phyloP scores from a whole-genome alignment of 495 filamentous ascomycete species.

The Podospora bellae-mahoneyi region DNA sequence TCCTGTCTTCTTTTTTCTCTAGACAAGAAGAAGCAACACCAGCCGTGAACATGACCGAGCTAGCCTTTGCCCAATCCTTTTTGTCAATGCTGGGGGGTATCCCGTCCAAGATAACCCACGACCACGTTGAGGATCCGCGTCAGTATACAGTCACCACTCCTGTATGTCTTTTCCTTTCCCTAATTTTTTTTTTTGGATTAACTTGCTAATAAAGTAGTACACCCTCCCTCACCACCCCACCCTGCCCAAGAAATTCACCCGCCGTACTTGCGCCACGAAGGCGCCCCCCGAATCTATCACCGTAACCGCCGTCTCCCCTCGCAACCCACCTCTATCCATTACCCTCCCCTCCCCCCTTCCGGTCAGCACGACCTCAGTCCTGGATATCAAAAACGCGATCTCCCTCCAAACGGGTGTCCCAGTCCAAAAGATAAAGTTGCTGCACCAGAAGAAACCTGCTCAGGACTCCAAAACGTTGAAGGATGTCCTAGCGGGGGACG shows the following conservation, averaged over 20 bases:
- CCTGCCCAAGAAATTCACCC: background rate
- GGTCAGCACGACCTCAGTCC: constrained; percentile 59
- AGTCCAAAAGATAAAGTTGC: constrained; percentile 72
- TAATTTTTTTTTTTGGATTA: background rate
- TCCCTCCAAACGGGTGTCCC: constrained; percentile 47
- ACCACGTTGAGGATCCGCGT: constrained; percentile 82
- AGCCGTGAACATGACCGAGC: constrained; percentile 52
- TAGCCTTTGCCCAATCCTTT: constrained; percentile 78
- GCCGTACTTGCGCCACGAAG: background rate
- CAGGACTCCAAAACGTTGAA: constrained; percentile 62
- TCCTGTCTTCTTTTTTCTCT: background rate
- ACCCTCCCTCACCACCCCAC: background rate
- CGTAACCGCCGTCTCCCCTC: constrained; percentile 67
- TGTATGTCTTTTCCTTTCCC: constrained; percentile 48
- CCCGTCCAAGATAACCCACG: constrained; percentile 70
- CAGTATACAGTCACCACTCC: constrained; percentile 64
- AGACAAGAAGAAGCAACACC: background rate
- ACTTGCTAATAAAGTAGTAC: background rate
- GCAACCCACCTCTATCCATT: constrained; percentile 65
- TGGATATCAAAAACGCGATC: constrained; percentile 67
- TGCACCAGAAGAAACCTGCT: constrained; percentile 79
- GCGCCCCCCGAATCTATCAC: constrained; percentile 31
- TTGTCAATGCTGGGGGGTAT: constrained; percentile 72
- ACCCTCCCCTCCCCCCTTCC: constrained; percentile 51
- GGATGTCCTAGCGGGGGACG: constrained; percentile 54